A percentile compares a stretch with the other conserved stretches of the same genome.
Conservation (phyloP, 306 rosid genomes). For the Vigna unguiculata region DNA sequence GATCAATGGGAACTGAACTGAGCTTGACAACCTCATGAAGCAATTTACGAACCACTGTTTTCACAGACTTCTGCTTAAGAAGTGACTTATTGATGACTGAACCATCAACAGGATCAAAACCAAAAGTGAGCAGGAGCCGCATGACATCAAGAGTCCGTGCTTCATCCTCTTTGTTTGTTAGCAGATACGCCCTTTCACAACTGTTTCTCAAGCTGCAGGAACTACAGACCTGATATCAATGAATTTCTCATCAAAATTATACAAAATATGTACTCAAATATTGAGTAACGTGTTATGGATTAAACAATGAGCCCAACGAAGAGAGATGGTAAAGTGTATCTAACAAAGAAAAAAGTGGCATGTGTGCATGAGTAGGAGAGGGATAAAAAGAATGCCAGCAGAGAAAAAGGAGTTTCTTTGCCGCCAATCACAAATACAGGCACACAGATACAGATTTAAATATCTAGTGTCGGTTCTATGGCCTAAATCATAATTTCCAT, state of each 20-base stretch:
- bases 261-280: slow-evolving; percentile 20
- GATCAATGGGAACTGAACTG: slow-evolving; percentile 94
- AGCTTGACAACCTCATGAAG: slow-evolving; percentile 94
- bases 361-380: not conserved
- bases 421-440: slow-evolving; percentile 22
- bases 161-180: slow-evolving; percentile 92
- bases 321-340: slow-evolving; percentile 14
- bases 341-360: not conserved
- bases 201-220: slow-evolving; percentile 96
- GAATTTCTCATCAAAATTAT: slow-evolving; percentile 42
- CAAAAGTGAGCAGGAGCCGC: slow-evolving; percentile 79
- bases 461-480: not conserved
- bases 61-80: slow-evolving; percentile 78
- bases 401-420: slow-evolving; percentile 18
- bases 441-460: not conserved
- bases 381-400: slow-evolving; percentile 22
- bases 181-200: slow-evolving; percentile 82
- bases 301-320: slow-evolving; percentile 28
- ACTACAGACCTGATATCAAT: slow-evolving; percentile 90
- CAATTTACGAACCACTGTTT: slow-evolving; percentile 83
- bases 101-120: slow-evolving; percentile 82
- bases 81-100: slow-evolving; percentile 65
- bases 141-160: slow-evolving; percentile 86
- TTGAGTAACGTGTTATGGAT: not conserved
- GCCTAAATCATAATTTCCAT: slow-evolving; percentile 32